Evolutionary conservation across 108 stramenopile genomes (phyloP), one percentile per base, ranked within the genome.

Genomic region (Chaetoceros tenuissimus): DNA sequence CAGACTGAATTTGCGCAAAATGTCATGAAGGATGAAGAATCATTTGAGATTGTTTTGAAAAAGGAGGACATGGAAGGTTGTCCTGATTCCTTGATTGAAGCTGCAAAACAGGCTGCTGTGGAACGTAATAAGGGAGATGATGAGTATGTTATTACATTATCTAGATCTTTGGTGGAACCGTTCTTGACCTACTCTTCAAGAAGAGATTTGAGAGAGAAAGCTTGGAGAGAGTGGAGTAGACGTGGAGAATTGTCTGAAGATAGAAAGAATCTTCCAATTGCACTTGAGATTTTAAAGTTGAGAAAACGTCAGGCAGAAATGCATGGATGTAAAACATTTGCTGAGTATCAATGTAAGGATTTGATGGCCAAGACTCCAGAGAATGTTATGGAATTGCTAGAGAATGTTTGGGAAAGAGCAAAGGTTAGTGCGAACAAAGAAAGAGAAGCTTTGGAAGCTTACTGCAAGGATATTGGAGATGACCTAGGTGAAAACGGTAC

Each of bases 311-410:
- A 71, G 52, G 87, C 87, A 3, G 48, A 72, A 24, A 46, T 83
- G 2, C 72, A 78, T 48, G 80, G 79, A 19, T 78, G 73, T 53
- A 46, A 60, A 44, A 62, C 69, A 0, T 88, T 84, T 71, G 78
- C 87, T 8, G 69, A 81, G 3, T 88, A 70, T 57, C 87, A 88
- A 53, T 64, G 65, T 10, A 78, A 71, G 20, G 87, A 88, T 60
- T 75, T 78, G 40, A 88, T 88, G 87, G 82, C 82, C 8, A 79
- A 80, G 46, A 84, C 78, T 16, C 82, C 82, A 16, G 75, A 84
- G 54, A 69, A 70, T 31, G 87, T 77, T 0, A 75, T 72, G 54
- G 66, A 80, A 26, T 46, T 88, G 44, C 54, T 82, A 28, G 75
- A 65, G 47, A 75, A 84, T 70, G 87, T 88, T 13, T 88, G 87